Percentiles rank a stretch among this genome's conserved stretches.
These are phyloP conservation scores for Aspergillus calidoustus DNA, from an alignment of 2,329 filamentous ascomycete genomes.

Conservation along the genomic window DNA sequence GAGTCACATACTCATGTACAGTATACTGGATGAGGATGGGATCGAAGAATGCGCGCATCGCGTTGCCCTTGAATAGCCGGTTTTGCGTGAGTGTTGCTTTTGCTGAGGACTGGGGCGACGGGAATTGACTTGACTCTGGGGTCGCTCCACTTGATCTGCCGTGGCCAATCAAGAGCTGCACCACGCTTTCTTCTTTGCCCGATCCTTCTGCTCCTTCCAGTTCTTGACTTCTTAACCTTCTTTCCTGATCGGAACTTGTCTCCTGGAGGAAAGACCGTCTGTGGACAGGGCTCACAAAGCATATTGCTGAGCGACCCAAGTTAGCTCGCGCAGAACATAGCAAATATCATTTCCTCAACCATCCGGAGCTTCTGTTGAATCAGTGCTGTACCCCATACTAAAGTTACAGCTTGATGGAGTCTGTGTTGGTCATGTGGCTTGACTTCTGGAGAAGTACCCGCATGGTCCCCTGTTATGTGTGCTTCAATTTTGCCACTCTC, in stretches of 20 bases:
- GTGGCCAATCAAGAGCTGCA: conserved; percentile 18
- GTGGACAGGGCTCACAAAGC: background rate
- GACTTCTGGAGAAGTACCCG: background rate
- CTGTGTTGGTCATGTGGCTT: conserved; percentile 1
- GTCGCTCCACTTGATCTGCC: conserved; percentile 21
- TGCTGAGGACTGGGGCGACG: background rate
- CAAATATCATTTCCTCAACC: background rate
- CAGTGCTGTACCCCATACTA: background rate
- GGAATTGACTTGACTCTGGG: conserved; percentile 1
- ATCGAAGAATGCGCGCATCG: background rate
- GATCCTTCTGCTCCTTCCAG: background rate
- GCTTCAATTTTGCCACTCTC: conserved; percentile 9
- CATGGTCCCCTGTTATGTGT: conserved; percentile 5
- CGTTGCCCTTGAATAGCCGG: background rate
- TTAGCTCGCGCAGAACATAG: background rate
- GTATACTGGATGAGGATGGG: background rate
- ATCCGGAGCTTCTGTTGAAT: too few relatives aligned
- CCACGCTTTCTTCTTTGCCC: conserved; percentile 5
- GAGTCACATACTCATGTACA: background rate
- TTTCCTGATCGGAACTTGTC: background rate
- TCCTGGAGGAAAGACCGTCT: background rate
- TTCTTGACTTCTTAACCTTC: conserved; percentile 1
- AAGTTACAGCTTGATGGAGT: conserved; percentile 2
- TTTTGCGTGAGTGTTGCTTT: background rate
- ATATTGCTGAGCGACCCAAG: background rate